Percentiles rank a stretch among this genome's conserved stretches.
Conservation (phyloP, 106 monocot species). For the Dendrobium nobile region DNA sequence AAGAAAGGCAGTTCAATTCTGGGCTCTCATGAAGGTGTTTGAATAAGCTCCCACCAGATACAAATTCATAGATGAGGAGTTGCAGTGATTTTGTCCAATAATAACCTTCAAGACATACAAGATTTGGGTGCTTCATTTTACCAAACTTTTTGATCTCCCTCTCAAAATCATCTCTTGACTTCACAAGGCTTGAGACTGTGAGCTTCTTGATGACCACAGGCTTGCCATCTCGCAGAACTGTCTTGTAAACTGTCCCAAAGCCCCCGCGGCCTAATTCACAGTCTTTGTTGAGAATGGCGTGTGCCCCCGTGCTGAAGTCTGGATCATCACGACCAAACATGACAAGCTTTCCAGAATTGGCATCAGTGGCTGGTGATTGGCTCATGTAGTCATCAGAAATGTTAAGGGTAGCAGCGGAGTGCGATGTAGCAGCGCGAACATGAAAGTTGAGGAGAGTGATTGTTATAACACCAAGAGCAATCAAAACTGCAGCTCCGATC, state of each 20-base stretch:
- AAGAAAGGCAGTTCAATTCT: slow-evolving; percentile 32
- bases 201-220: slow-evolving; percentile 95
- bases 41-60: slow-evolving; percentile 71
- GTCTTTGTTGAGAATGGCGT: slow-evolving; percentile 77
- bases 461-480: slow-evolving; percentile 62
- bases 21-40: slow-evolving; percentile 68
- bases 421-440: slow-evolving; percentile 28
- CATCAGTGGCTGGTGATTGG: slow-evolving; percentile 44
- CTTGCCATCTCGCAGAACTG: slow-evolving; percentile 59
- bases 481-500: slow-evolving; percentile 66
- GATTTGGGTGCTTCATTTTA: slow-evolving; percentile 61
- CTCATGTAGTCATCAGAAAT: slow-evolving; percentile 61
- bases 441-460: slow-evolving; percentile 61
- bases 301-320: slow-evolving; percentile 58
- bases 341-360: slow-evolving; percentile 74
- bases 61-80: slow-evolving; percentile 85
- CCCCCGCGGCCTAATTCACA: slow-evolving; percentile 94
- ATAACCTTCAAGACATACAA: slow-evolving; percentile 70
- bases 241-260: slow-evolving; percentile 83
- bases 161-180: slow-evolving; percentile 81
- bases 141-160: slow-evolving; percentile 74
- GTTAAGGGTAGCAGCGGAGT: slow-evolving; percentile 29
- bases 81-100: slow-evolving; percentile 94
- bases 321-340: slow-evolving; percentile 67
- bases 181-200: slow-evolving; percentile 83